Conservation (phyloP, 1,284 basidiomycete species). For the Puccinia novopanici region DNA sequence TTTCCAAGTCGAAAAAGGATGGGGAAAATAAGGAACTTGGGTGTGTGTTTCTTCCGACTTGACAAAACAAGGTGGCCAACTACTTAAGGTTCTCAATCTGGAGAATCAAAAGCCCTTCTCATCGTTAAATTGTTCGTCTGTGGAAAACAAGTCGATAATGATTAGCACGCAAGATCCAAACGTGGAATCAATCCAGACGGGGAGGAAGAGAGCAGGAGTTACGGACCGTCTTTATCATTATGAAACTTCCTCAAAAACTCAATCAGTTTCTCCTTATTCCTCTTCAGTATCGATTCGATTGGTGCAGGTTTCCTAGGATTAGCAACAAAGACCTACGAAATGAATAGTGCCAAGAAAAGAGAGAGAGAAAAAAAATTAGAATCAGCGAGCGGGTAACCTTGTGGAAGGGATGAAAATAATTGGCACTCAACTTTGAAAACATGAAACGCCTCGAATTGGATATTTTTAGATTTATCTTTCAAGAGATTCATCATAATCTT, state of each 20-base stretch:
- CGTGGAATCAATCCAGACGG: neutral
- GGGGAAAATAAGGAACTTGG: neutral
- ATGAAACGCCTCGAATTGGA: constrained; percentile 99
- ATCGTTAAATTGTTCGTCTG: constrained; percentile 93
- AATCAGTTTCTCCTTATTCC: constrained; percentile 92
- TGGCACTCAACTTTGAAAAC: constrained; percentile 86
- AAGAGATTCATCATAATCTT: constrained; percentile 99
- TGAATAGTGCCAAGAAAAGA: no score
- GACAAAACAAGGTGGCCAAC: neutral
- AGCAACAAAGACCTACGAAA: constrained; percentile 83
- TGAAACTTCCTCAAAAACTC: constrained; percentile 89
- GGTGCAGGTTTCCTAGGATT: constrained; percentile 98
- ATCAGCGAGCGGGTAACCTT: neutral
- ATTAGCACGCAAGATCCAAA: neutral
- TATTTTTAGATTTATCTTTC: constrained; percentile 95
- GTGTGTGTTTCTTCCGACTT: neutral
- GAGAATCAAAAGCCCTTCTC: constrained; percentile 94
- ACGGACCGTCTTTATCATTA: constrained; percentile 85
- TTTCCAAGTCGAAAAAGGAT: neutral
- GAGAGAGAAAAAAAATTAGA: neutral
- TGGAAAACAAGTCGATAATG: neutral
- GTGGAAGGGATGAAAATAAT: neutral
- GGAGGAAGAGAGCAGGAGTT: neutral
- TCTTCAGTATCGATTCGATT: constrained; percentile 83
- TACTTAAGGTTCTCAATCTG: constrained; percentile 65